These are phyloP conservation scores for Candida fluviatilis DNA, from an alignment of 805 yeast genomes.

Conservation along the genomic window DNA sequence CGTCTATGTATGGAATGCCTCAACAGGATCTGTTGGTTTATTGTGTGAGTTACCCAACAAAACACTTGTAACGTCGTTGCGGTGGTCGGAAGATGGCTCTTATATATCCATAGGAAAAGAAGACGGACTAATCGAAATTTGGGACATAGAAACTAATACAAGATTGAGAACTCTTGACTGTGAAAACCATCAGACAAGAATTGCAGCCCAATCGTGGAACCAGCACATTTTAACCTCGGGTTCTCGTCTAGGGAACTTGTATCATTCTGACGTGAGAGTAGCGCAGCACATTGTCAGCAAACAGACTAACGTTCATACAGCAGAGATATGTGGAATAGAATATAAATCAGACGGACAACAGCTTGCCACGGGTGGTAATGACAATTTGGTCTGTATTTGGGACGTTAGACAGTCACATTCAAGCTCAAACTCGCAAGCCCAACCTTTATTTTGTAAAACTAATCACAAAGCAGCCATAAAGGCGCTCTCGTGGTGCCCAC, in stretches of 20 bases:
- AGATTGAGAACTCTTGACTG: slow-evolving; percentile 76
- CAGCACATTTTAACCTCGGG: slow-evolving; percentile 83
- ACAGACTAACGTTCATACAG: slow-evolving; percentile 54
- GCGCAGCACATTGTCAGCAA: slow-evolving; percentile 69
- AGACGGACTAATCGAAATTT: slow-evolving; percentile 82
- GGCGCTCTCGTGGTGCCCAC: slow-evolving; percentile 94
- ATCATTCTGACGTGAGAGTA: slow-evolving; percentile 85
- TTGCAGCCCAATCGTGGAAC: slow-evolving; percentile 83
- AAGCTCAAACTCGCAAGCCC: slow-evolving; percentile 14
- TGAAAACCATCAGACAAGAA: slow-evolving; percentile 58
- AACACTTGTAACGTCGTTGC: slow-evolving; percentile 60
- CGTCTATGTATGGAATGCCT: slow-evolving; percentile 91
- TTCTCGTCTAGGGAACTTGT: slow-evolving; percentile 76
- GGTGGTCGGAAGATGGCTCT: slow-evolving; percentile 90
- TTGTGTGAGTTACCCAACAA: slow-evolving; percentile 52
- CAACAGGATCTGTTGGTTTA: slow-evolving; percentile 69
- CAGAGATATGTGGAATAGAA: slow-evolving; percentile 89
- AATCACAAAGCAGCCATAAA: slow-evolving; percentile 93
- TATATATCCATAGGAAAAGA: slow-evolving; percentile 80
- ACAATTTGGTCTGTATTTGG: slow-evolving; percentile 90
- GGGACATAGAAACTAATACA: slow-evolving; percentile 83
- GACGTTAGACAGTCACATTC: slow-evolving; percentile 59
- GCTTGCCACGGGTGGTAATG: slow-evolving; percentile 91
- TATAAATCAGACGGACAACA: slow-evolving; percentile 83
- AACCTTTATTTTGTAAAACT: slow-evolving; percentile 70